These are phyloP conservation scores for Botryotinia globosa DNA, from an alignment of 2,329 filamentous ascomycete species.

Conservation along the genomic window DNA sequence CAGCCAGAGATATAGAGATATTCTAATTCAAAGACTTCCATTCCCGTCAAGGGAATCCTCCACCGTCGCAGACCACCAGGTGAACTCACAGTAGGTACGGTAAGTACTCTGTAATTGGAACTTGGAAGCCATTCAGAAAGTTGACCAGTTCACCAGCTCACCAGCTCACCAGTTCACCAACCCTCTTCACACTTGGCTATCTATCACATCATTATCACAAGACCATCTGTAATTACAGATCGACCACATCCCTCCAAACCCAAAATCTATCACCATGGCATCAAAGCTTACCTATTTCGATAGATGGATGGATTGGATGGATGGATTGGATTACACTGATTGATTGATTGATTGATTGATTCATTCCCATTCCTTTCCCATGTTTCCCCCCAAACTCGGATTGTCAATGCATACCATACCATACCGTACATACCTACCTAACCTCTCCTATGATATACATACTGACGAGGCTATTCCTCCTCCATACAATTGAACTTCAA, in stretches of 20 bases:
- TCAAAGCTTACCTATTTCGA: not conserved
- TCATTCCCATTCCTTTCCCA: not conserved
- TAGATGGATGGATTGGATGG: not conserved
- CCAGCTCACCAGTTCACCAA: too few relatives aligned
- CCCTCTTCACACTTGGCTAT: not conserved
- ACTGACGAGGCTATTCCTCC: not conserved
- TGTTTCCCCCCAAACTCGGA: not conserved
- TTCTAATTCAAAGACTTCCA: not conserved
- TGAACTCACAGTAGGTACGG: too few relatives aligned
- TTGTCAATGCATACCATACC: conserved; percentile 2
- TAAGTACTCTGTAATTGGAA: too few relatives aligned
- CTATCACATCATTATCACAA: not conserved
- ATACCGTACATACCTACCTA: not conserved
- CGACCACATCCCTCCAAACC: not conserved
- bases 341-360: not conserved
- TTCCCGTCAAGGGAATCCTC: not conserved
- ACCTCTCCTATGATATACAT: not conserved
- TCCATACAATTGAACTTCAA: not conserved
- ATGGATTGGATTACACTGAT: not conserved
- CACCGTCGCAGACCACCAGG: not conserved
- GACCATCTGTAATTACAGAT: not conserved
- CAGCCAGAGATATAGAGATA: not conserved
- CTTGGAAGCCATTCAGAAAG: not conserved
- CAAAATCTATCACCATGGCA: not conserved
- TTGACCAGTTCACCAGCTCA: too few relatives aligned